A percentile compares a stretch with the other conserved stretches of the same genome.
Conservation (phyloP, 2,329 filamentous ascomycete genomes). For the Penicillium vulpinum region DNA sequence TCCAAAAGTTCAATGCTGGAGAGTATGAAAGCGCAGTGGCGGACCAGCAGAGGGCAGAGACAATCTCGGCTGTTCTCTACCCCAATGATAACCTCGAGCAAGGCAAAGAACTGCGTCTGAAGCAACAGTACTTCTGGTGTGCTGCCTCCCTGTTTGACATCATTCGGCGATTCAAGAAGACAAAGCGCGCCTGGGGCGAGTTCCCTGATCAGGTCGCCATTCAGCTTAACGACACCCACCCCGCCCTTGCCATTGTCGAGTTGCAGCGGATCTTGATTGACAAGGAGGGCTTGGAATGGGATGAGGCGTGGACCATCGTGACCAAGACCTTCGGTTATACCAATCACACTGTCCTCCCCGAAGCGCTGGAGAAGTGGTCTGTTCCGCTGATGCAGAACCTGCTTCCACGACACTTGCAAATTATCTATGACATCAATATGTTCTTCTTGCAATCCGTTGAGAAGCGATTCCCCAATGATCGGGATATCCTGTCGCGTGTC, state of each 20-base stretch:
- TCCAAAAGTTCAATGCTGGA: conserved; percentile 98
- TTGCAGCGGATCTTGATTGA: conserved; percentile 90
- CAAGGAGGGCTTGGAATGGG: conserved; percentile 87
- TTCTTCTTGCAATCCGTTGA: conserved; percentile 90
- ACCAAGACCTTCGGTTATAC: conserved; percentile 87
- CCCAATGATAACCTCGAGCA: conserved; percentile 96
- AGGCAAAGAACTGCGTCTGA: conserved; percentile 93
- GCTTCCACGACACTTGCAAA: conserved; percentile 89
- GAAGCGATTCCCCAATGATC: conserved; percentile 83
- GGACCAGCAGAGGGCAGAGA: conserved; percentile 98
- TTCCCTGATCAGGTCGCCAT: conserved; percentile 96
- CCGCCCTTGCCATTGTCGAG: conserved; percentile 93
- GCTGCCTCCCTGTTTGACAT: conserved; percentile 95
- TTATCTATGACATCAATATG: conserved; percentile 98
- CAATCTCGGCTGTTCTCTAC: conserved; percentile 95
- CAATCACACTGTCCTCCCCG: conserved; percentile 95
- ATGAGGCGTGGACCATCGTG: conserved; percentile 84
- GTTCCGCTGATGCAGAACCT: conserved; percentile 90
- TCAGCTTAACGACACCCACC: conserved; percentile 97
- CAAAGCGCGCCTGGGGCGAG: conserved; percentile 83
- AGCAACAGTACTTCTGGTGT: conserved; percentile 99
- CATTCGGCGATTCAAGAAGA: conserved; percentile 96
- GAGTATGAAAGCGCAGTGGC: conserved; percentile 97
- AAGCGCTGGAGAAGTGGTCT: conserved; percentile 98
- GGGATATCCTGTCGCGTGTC: conserved; percentile 80